These are phyloP conservation scores for Claviceps pusilla DNA, from an alignment of 2,329 filamentous ascomycete genomes.

Conservation along the genomic window DNA sequence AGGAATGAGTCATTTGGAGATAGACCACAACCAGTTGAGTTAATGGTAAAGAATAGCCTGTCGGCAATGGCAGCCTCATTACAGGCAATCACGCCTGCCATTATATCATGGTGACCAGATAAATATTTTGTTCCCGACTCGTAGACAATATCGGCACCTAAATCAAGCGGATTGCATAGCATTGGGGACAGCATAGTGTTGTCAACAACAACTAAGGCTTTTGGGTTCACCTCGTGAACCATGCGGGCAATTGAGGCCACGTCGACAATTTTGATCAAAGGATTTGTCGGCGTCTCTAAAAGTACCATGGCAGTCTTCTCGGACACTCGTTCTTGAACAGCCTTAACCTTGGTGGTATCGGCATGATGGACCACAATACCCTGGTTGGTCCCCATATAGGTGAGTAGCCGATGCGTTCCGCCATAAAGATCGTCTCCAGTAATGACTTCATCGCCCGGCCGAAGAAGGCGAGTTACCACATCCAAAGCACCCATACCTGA, in stretches of 20 bases:
- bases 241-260: conserved; percentile 63
- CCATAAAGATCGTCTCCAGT: conserved; percentile 96
- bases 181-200: conserved; percentile 98
- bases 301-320: conserved; percentile 88
- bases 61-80: conserved; percentile 73
- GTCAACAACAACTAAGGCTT: conserved; percentile 78
- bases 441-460: conserved; percentile 90
- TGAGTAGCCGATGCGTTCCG: conserved; percentile 83
- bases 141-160: conserved; percentile 92
- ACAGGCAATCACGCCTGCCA: conserved; percentile 91
- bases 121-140: conserved; percentile 97
- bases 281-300: conserved; percentile 92
- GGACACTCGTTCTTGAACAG: conserved; percentile 53
- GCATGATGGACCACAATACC: conserved; percentile 93
- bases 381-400: conserved; percentile 76
- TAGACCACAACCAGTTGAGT: conserved; percentile 84
- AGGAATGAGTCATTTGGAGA: conserved; percentile 94
- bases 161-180: conserved; percentile 81
- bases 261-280: conserved; percentile 94
- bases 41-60: conserved; percentile 92
- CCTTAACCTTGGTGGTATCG: conserved; percentile 69
- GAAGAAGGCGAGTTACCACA: conserved; percentile 80
- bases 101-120: conserved; percentile 95
- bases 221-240: conserved; percentile 62
- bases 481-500: conserved; percentile 96